phyloP scores from a whole-genome alignment of 371 early-diverging fungal species.

The Funneliformis caledonium region DNA sequence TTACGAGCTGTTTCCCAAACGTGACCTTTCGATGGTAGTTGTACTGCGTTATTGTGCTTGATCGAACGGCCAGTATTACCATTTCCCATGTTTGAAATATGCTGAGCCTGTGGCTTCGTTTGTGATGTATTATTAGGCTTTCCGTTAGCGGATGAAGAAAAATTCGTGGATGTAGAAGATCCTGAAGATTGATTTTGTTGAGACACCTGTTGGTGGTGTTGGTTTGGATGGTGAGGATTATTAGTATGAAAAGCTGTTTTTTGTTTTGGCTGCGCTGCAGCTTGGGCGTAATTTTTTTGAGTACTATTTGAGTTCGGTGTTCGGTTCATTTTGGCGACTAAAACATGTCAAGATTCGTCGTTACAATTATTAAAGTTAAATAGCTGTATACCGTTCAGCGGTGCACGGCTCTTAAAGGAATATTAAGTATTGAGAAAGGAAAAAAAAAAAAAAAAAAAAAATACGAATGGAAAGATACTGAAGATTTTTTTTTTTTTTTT shows the following conservation, averaged over 20 bases:
- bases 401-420: conserved; percentile 27
- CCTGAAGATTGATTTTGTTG: conserved; percentile 1
- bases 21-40: conserved; percentile 1
- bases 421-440: background rate
- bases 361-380: conserved; percentile 30
- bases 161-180: background rate
- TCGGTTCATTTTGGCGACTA: conserved; percentile 13
- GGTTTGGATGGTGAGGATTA: conserved; percentile 12
- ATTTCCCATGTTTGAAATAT: conserved; percentile 20
- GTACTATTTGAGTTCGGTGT: conserved; percentile 15
- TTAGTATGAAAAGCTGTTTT: conserved; percentile 22
- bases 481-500: background rate
- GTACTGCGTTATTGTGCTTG: conserved; percentile 18
- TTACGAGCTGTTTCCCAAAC: background rate
- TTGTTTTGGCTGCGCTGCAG: conserved; percentile 41
- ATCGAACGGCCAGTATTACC: conserved; percentile 13
- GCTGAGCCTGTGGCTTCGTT: conserved; percentile 33
- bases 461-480: background rate
- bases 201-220: conserved; percentile 28
- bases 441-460: background rate
- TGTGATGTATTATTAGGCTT: conserved; percentile 7
- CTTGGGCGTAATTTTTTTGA: conserved; percentile 29
- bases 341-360: conserved; percentile 37
- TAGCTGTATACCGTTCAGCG: conserved; percentile 36
- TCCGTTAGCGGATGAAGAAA: conserved; percentile 36